phyloP scores from a whole-genome alignment of 495 filamentous ascomycete genomes.

The Talaromyces stipitatus region DNA sequence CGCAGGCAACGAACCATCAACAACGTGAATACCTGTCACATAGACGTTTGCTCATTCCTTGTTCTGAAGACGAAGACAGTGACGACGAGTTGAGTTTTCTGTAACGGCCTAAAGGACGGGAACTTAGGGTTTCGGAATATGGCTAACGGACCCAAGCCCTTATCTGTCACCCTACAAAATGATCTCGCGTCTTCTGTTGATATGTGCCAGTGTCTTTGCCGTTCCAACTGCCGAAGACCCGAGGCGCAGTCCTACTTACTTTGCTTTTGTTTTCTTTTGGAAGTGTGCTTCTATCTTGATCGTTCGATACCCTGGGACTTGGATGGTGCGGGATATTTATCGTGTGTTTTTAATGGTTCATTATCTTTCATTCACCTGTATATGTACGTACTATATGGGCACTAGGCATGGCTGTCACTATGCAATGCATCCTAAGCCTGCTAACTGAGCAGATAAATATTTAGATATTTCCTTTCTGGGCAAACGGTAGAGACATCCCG shows the following conservation, averaged over 20 bases:
- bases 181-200: neutral
- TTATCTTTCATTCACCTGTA: neutral
- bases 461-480: neutral
- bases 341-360: neutral
- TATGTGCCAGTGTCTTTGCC: neutral
- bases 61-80: conserved; percentile 27
- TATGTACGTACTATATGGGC: neutral
- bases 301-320: neutral
- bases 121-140: neutral
- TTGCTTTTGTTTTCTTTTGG: neutral
- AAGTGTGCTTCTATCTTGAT: neutral
- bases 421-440: neutral
- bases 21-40: neutral
- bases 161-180: no score
- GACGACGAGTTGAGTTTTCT: conserved; percentile 41
- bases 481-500: neutral
- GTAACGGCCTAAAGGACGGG: conserved; percentile 6
- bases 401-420: neutral
- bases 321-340: conserved; percentile 1
- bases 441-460: neutral
- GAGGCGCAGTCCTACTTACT: neutral
- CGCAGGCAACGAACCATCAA: neutral
- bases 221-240: neutral
- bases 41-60: conserved; percentile 19
- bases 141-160: neutral